Percentiles rank a stretch among this genome's conserved stretches.
phyloP scores from a whole-genome alignment of 306 rosid genomes.

The Elaeagnus macrophylla region DNA sequence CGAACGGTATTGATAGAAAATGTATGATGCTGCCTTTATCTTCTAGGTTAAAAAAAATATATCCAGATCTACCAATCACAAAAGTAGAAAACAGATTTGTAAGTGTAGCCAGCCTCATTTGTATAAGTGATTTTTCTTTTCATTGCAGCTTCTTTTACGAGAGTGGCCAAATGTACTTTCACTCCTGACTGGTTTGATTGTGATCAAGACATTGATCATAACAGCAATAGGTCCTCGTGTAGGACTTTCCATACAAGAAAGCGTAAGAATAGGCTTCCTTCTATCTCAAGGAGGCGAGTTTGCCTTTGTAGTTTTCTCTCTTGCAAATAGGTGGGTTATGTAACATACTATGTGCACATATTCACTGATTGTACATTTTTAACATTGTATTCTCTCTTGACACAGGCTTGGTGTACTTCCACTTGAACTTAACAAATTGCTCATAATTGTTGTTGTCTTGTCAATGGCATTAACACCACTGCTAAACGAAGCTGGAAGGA shows the following conservation, averaged over 20 bases:
- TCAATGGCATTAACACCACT: conserved; percentile 95
- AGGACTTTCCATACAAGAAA: conserved; percentile 81
- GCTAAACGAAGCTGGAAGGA: conserved; percentile 95
- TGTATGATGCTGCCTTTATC: no score
- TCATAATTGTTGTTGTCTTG: conserved; percentile 89
- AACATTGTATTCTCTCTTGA: conserved; percentile 22
- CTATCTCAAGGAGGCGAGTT: conserved; percentile 99
- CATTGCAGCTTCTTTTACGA: conserved; percentile 73
- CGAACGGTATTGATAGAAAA: no score
- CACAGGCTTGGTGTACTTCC: conserved; percentile 95
- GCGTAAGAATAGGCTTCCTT: conserved; percentile 95
- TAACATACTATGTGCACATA: conserved; percentile 8
- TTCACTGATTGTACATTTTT: conserved; percentile 11
- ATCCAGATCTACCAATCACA: no score
- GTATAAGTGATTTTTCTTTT: conserved; percentile 6
- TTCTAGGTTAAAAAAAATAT: no score
- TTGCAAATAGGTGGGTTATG: conserved; percentile 65
- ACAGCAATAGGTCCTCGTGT: conserved; percentile 98
- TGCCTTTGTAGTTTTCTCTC: conserved; percentile 90
- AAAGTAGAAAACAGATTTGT: no score
- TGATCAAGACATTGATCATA: conserved; percentile 86
- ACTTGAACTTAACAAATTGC: conserved; percentile 95
- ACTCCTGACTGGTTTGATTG: conserved; percentile 83
- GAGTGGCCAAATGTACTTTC: conserved; percentile 99
- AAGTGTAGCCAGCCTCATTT: not conserved